Evolutionary conservation across 768 basidiomycete species (phyloP), one percentile per base, ranked within the genome.

Genomic region (Calocybe gangraenosa): DNA sequence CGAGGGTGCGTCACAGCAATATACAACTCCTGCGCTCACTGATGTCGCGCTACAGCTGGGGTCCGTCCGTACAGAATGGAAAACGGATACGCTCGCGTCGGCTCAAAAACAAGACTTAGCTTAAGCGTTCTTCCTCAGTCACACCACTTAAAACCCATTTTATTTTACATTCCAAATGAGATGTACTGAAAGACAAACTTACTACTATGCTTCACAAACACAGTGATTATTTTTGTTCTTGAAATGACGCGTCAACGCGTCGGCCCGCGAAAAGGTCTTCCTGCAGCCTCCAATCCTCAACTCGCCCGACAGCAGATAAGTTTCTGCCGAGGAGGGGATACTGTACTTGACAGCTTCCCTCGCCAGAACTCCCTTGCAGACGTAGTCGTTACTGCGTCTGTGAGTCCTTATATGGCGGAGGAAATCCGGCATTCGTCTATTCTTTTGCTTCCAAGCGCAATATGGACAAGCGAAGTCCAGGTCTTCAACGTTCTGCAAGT

Each of bases 41-140:
- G 37, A 33, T 38, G 11, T 34, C 25, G 18, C 5, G 9, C 32
- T 28, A 22, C 45, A 88, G 87, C 35, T 83, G 84, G 72, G 87
- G 87, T 1, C 85, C 87, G 1, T 71, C 76, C 30, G 78, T 87
- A 7, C 87, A 88, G 57, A 70, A 82, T 42, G 87, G 86, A 35
- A 87, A 85, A 55, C 71, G 81, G 37, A 82, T 87, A 65, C 82
- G 85, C 42, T 87, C 84, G 37, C 74, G 77, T 44, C 68, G 79
- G 50, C 59, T 69, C 43, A 68, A 67, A 54, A 57, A 60, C 53
- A 60, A 62, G 55, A 58, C 58, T 34, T 54, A 56, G n/a, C n/a
- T n/a, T n/a, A 49, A 50, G 43, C 35, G 45, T 15, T 30, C 14
- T 32, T 42, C 30, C 14, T 31, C 8, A 8, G 14, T 8, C 14